Evolutionary conservation across 2,329 filamentous ascomycete genomes (phyloP), one percentile per base, ranked within the genome.

Genomic region (Ophiostoma quercus): DNA sequence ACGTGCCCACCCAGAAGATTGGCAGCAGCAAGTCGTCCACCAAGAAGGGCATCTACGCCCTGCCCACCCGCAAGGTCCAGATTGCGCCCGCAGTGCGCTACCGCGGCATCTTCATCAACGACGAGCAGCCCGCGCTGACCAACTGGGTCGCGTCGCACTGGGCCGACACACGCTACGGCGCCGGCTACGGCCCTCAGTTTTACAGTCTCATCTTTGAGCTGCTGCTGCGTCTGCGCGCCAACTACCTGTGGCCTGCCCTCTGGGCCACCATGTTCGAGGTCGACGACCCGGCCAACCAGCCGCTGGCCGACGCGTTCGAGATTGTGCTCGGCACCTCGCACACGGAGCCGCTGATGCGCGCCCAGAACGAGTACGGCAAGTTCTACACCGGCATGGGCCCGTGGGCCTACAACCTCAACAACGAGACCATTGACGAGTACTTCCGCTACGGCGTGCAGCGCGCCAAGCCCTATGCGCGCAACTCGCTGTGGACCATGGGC

Each of bases 211-310:
- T 92, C 25, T 92, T 91, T 72, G 90, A 92, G 79, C 81, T 92
- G 1, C 79, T 92, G 1, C 84, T 92, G 6, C 84, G 90, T 7
- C 82, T 90, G 37, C 84, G 87, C 51, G 90, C 90, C 19, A 92
- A 92, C 77, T 92, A 92, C 75, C 80, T 92, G 67, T 92, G 90
- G 90, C 90, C 90, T 76, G 73, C 78, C 8, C 70, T 78, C 43
- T 92, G 90, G 90, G 85, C 84, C 6, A 85, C 84, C 73, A 91
- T 91, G 83, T 90, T 92, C 75, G 87, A 88, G 75, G 84, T 91
- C 1, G 90, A 92, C 72, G 90, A 92, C 75, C 81, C 85, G 2
- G 81, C 83, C 39, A 92, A 88, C 74, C 88, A 91, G 75, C 85
- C 87, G 0, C 82, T 91, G 5, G 88, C 90, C 0, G 88, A 92